Base-by-base conservation (phyloP, 176 grass and related monocot species). In the Musa acuminata region DNA sequence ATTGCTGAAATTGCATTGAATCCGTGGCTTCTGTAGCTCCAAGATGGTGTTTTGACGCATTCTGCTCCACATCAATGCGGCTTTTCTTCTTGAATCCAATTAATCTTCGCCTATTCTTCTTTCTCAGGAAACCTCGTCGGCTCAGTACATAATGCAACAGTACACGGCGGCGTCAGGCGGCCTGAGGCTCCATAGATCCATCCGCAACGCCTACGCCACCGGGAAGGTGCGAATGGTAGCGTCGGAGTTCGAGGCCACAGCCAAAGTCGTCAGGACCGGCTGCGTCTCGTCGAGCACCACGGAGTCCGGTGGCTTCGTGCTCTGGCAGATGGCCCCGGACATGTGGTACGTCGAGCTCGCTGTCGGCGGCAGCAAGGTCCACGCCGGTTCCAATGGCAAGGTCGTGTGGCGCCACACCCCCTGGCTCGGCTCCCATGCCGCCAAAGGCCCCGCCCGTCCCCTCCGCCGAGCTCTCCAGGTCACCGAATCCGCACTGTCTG, bases 401-500 rank as follows among this genome's bases (percentile, higher is more conserved):
- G 9, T 69, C 13, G 66, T 69, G 13, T 69, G 66, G 66, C 66
- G 66, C 1, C 66, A 69, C 66, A 69, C 66, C 35, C 66, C 66
- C 35, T 69, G 66, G 66, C 67, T 69, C 35, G 67, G 43, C 24
- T 7, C 67, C 12, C 67, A 64, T 79, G 87, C 22, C 80, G 87
- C 53, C 82, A 69, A 69, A 24, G 90, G 9, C 29, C 67, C 67
- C 43, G 67, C n/a, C 26, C 67, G 67, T 9, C 90, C 90, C 19
- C 90, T 93, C 72, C 87, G 90, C 14, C 87, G 90, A 14, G 85
- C 90, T 0, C 78, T 92, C 74, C 89, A 92, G 88, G 88, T 87
- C 11, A n/a, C 57, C 9, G n/a, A 23, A 22, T 63, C 21, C 22
- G 13, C 22, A 12, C 3, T 1, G n/a, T 13, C 26, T 24, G 1